A percentile compares a stretch with the other conserved stretches of the same genome.
These are phyloP conservation scores for Chrysoporthe puriensis DNA, from an alignment of 2,329 filamentous ascomycete species.

Conservation along the genomic window DNA sequence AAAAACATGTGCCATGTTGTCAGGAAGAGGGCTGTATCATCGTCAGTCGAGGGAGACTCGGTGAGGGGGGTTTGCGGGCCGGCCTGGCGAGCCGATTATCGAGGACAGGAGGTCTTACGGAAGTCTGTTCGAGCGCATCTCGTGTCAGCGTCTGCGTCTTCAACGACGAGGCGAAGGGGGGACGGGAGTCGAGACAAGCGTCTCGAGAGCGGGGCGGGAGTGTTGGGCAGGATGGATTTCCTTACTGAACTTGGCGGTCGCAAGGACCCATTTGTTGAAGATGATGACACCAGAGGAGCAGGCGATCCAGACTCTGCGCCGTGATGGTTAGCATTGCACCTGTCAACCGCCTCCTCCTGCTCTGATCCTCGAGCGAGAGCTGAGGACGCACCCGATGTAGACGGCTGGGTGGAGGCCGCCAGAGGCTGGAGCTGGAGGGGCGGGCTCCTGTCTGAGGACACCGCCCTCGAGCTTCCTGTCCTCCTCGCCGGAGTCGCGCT, in stretches of 20 bases:
- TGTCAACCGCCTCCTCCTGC: not conserved
- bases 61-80: not conserved
- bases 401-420: conserved; percentile 68
- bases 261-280: conserved; percentile 96
- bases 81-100: not conserved
- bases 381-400: conserved; percentile 64
- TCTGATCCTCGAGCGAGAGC: not conserved
- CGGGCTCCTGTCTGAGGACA: conserved; percentile 23
- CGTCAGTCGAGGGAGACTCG: conserved; percentile 51
- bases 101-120: conserved; percentile 23
- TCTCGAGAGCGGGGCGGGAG: conserved; percentile 7
- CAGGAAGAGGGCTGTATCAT: conserved; percentile 63
- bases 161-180: not conserved
- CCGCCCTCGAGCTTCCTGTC: conserved; percentile 30
- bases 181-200: conserved; percentile 8
- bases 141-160: conserved; percentile 17
- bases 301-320: conserved; percentile 77
- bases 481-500: conserved; percentile 29
- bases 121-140: conserved; percentile 34
- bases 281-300: conserved; percentile 88
- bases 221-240: not conserved
- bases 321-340: conserved; percentile 11
- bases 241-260: conserved; percentile 69
- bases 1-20: conserved; percentile 93
- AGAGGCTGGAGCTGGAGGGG: conserved; percentile 24